Evolutionary conservation across 345 rosid genomes (phyloP).

Genomic region (Durio zibethinus): DNA sequence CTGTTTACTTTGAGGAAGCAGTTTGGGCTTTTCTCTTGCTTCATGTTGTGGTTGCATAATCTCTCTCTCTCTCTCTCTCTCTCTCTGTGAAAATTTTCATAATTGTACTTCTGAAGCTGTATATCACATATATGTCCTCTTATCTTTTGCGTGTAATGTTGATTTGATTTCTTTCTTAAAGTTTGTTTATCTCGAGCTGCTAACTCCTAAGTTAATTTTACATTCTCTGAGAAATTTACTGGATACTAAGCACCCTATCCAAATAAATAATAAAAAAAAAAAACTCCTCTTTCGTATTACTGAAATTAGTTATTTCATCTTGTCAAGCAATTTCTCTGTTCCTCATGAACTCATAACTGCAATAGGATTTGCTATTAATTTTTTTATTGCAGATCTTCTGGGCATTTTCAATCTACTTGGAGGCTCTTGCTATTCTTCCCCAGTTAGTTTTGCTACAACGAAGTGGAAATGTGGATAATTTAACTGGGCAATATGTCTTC

Average conservation of each 20-base stretch:
- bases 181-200: neutral
- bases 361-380: neutral
- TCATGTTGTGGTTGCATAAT: neutral
- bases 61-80: neutral
- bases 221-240: neutral
- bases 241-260: neutral
- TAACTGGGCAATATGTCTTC: slow-evolving; percentile 92
- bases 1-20: neutral
- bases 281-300: no score
- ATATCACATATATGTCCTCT: neutral
- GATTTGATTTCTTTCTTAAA: neutral
- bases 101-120: neutral
- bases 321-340: neutral
- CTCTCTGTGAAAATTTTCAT: neutral
- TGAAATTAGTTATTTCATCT: neutral
- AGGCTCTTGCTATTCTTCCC: slow-evolving; percentile 93
- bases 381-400: slow-evolving; percentile 55
- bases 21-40: neutral
- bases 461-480: slow-evolving; percentile 94
- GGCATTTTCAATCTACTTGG: slow-evolving; percentile 94
- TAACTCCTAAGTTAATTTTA: neutral
- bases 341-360: neutral
- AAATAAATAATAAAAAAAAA: no score
- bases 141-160: neutral
- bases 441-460: slow-evolving; percentile 85